Conservation (phyloP, 176 grass and related monocot species). For the Oryza officinalis region DNA sequence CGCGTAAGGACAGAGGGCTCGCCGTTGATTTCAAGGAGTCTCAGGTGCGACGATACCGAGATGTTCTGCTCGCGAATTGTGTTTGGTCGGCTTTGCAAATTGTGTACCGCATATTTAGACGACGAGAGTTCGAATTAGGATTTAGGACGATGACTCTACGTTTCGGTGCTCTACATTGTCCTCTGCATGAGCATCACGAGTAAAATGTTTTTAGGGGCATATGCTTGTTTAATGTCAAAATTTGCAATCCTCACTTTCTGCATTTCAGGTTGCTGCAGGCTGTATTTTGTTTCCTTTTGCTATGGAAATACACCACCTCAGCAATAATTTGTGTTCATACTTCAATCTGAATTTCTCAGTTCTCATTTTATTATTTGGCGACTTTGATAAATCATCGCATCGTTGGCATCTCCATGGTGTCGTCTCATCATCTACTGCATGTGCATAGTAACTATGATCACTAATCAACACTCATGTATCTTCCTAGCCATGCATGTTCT, state of each 20-base stretch:
- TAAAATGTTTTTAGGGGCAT: not conserved
- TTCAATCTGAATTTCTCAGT: not conserved
- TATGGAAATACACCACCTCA: not conserved
- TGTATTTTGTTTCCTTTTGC: not conserved
- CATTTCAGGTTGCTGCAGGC: slow-evolving; percentile 8
- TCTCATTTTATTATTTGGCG: not conserved
- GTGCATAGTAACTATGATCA: not conserved
- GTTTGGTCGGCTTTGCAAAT: not conserved
- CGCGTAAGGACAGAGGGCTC: slow-evolving; percentile 47
- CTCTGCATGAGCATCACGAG: not conserved
- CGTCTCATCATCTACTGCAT: not conserved
- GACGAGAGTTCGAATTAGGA: not conserved
- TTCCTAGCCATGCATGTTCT: not conserved
- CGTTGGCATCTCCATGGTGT: not conserved
- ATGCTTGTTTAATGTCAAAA: not conserved
- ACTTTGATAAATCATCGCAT: not conserved
- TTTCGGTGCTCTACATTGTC: not conserved
- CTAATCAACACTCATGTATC: not conserved
- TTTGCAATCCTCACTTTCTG: not conserved
- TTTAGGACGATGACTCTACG: not conserved
- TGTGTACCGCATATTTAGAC: not conserved
- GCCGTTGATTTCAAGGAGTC: slow-evolving; percentile 60
- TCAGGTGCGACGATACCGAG: slow-evolving; percentile 36
- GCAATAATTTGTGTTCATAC: not conserved
- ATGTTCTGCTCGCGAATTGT: not conserved